Base-by-base conservation (phyloP, 2,329 filamentous ascomycete species). In the Fusarium sterilihyphosum region DNA sequence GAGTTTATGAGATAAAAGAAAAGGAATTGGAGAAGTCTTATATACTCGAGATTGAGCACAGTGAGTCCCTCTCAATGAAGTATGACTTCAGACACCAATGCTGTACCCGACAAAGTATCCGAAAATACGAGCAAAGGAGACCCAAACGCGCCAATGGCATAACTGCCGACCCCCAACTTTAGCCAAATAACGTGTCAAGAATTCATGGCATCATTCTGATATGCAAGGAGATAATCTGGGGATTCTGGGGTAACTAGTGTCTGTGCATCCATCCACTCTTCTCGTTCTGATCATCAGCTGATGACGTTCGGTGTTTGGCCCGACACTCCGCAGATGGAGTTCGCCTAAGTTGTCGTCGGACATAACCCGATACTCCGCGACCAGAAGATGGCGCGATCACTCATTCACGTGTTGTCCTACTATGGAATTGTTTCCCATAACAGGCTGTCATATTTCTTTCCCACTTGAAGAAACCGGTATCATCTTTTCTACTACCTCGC, bases 51-150 rank as follows among this genome's bases (percentile, higher is more conserved):
- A 29, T 22, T 16, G 5, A 16, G 24, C 12, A 47, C 6, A 22
- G 14, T 14, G 12, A 29, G 0, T 16, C 29, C 26, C 0, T 29
- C 8, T 29, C 4, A 47, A 22, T 2, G 12, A 29, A 10, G 14
- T 29, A 47, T 11, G 0, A 16, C 17, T 5, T 22, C 8, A 22
- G 14, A 10, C 26, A 16, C 20, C 43, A 29, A 47, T 29, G 22
- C 26, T 1, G 12, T 29, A 47, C 9, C 26, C 9, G 10, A 29
- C 24, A 22, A 6, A 26, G 18, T 16, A 22, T 14, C 18, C 17
- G 7, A 47, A 29, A 22, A 22, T 20, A 22, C 26, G 6, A 47
- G 5, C 12, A 22, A 29, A 29, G 18, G 13, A 29, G 44, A 16
- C 18, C 11, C 8, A 29, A 22, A 29, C 26, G 17, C 26, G 18